These are phyloP conservation scores for Moricandia moricandioides DNA, from an alignment of 345 rosid species.

Conservation along the genomic window DNA sequence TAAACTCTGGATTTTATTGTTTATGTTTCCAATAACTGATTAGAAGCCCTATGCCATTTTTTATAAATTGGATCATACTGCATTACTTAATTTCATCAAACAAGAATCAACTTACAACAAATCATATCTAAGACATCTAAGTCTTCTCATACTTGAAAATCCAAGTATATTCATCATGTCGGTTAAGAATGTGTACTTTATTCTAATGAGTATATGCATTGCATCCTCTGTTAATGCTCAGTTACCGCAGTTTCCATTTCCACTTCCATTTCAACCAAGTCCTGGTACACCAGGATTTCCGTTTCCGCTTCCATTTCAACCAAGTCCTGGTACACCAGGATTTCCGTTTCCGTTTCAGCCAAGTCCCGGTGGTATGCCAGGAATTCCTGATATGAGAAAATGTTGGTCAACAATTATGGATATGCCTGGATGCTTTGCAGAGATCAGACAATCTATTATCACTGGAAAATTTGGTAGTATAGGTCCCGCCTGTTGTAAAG, in stretches of 20 bases:
- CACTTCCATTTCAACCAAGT: constrained; percentile 7
- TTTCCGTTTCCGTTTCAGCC: constrained; percentile 8
- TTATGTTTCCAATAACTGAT: not conserved
- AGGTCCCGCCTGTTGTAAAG: constrained; percentile 29
- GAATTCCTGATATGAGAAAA: not conserved
- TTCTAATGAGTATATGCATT: not conserved
- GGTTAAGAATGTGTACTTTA: not conserved
- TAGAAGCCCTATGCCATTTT: not conserved
- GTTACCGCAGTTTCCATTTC: not conserved
- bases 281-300: not conserved
- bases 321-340: not conserved
- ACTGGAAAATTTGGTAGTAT: not conserved
- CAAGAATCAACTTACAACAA: not conserved
- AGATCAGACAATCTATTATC: not conserved
- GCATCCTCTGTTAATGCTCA: not conserved
- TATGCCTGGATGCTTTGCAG: constrained; percentile 6
- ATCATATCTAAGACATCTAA: not conserved
- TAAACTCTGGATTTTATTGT: not conserved
- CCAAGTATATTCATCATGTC: constrained; percentile 4
- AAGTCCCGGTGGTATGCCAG: not conserved
- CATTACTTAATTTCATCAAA: not conserved
- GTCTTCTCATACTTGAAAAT: not conserved
- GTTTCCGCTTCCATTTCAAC: not conserved
- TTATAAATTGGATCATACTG: not conserved
- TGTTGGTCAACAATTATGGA: not conserved